Evolutionary conservation across 1,284 basidiomycete species (phyloP).

Genomic region (Papiliotrema nemorosa): DNA sequence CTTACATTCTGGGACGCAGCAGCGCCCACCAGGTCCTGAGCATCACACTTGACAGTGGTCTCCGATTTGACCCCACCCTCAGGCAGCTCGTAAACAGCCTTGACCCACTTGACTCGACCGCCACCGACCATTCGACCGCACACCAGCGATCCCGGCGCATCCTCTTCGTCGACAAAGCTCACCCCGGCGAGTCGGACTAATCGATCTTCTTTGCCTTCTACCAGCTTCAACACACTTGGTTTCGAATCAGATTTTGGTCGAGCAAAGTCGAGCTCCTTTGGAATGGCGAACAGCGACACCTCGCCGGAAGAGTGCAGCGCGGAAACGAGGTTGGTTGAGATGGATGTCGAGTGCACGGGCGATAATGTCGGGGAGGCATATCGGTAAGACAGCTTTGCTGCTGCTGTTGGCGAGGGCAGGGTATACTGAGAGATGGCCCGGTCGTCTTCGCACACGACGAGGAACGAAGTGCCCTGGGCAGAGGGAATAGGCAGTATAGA

Average conservation of each 20-base stretch:
- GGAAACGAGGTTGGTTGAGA: slow-evolving; percentile 56
- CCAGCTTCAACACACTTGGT: slow-evolving; percentile 33
- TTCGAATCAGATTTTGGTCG: slow-evolving; percentile 39
- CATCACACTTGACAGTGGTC: slow-evolving; percentile 54
- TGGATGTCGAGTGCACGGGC: slow-evolving; percentile 58
- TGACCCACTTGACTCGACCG: slow-evolving; percentile 64
- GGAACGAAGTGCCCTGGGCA: slow-evolving; percentile 52
- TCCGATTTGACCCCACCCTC: slow-evolving; percentile 47
- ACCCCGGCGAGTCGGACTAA: slow-evolving; percentile 26
- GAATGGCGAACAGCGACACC: slow-evolving; percentile 62
- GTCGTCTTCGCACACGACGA: slow-evolving; percentile 70
- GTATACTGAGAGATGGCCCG: slow-evolving; percentile 60
- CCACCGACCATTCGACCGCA: slow-evolving; percentile 64
- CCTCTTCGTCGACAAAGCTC: slow-evolving; percentile 45
- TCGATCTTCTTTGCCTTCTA: slow-evolving; percentile 44
- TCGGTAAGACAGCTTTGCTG: slow-evolving; percentile 53
- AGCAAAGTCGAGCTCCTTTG: slow-evolving; percentile 53
- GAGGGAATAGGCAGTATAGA: slow-evolving; percentile 36
- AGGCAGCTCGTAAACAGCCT: slow-evolving; percentile 58
- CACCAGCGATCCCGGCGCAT: slow-evolving; percentile 56
- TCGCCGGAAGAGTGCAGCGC: slow-evolving; percentile 65
- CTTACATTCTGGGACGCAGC: slow-evolving; percentile 31
- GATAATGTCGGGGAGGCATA: slow-evolving; percentile 60
- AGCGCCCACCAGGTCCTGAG: slow-evolving; percentile 46
- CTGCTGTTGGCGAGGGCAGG: slow-evolving; percentile 54